Percentiles rank a stretch among this genome's conserved stretches.
phyloP scores from a whole-genome alignment of 2,329 filamentous ascomycete species.

The Herpotrichia juniperi region DNA sequence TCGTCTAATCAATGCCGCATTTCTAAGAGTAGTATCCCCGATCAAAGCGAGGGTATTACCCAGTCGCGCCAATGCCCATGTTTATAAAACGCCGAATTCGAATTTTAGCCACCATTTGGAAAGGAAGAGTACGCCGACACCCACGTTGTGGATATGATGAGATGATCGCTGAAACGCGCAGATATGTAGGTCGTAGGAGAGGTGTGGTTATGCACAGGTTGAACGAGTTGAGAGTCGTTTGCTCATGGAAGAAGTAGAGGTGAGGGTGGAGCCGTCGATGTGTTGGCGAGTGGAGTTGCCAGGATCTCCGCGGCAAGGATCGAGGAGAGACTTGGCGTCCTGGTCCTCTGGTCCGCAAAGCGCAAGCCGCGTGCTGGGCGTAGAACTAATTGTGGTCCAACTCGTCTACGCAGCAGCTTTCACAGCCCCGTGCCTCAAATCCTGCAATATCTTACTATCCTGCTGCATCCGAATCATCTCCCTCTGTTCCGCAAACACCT shows the following conservation, averaged over 20 bases:
- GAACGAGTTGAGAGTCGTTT: background rate
- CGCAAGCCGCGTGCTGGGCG: background rate
- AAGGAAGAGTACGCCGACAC: constrained; percentile 3
- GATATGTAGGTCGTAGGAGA: constrained; percentile 1
- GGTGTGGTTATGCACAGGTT: constrained; percentile 1
- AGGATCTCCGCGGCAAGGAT: background rate
- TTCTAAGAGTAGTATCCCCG: background rate
- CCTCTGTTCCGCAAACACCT: constrained; percentile 89
- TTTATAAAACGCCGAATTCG: constrained; percentile 2
- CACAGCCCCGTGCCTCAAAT: constrained; percentile 15
- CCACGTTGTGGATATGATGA: constrained; percentile 4
- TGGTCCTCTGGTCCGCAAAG: background rate
- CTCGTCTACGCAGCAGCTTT: background rate
- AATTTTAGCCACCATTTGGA: constrained; percentile 1
- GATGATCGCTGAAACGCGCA: constrained; percentile 14
- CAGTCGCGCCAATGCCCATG: background rate
- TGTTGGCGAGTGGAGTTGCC: background rate
- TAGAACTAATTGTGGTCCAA: background rate
- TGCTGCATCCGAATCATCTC: constrained; percentile 61
- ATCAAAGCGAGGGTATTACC: constrained; percentile 4
- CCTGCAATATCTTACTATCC: constrained; percentile 35
- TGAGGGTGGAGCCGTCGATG: background rate
- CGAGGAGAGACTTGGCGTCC: background rate
- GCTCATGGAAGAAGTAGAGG: background rate
- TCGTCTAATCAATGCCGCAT: background rate